Conservation (phyloP, 1,284 basidiomycete species). For the Blastosporella zonata region DNA sequence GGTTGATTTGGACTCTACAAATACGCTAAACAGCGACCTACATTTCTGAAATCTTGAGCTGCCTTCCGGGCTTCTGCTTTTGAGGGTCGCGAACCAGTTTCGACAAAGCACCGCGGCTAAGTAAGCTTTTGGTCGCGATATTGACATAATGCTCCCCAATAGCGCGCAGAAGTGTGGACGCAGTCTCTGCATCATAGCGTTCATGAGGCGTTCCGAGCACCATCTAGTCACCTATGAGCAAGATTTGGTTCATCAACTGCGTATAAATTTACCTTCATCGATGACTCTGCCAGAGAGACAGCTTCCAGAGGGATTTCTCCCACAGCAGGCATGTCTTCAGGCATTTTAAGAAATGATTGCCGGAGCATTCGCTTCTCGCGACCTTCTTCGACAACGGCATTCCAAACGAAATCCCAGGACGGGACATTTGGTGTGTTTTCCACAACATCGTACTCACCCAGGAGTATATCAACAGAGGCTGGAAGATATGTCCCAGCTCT, state of each 20-base stretch:
- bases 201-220: constrained; percentile 68
- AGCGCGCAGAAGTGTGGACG: constrained; percentile 51
- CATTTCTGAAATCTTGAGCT: constrained; percentile 71
- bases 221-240: constrained; percentile 44
- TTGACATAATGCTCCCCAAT: constrained; percentile 53
- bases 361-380: constrained; percentile 68
- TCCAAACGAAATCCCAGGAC: constrained; percentile 75
- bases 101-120: constrained; percentile 61
- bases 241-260: neutral
- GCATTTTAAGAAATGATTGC: constrained; percentile 51
- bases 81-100: constrained; percentile 61
- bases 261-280: constrained; percentile 58
- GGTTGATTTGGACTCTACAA: constrained; percentile 9
- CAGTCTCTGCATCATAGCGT: constrained; percentile 58
- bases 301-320: constrained; percentile 34
- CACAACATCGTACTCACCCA: constrained; percentile 45
- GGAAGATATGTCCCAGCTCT: constrained; percentile 41
- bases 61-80: constrained; percentile 62
- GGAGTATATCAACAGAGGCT: constrained; percentile 44
- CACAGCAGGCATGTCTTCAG: constrained; percentile 36
- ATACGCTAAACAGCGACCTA: constrained; percentile 22
- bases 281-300: constrained; percentile 58
- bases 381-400: constrained; percentile 62
- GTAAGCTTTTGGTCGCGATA: constrained; percentile 53
- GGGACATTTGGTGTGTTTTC: constrained; percentile 43